These are phyloP conservation scores for Trichaptum fuscoviolaceum DNA, from an alignment of 768 basidiomycete species.

Conservation along the genomic window DNA sequence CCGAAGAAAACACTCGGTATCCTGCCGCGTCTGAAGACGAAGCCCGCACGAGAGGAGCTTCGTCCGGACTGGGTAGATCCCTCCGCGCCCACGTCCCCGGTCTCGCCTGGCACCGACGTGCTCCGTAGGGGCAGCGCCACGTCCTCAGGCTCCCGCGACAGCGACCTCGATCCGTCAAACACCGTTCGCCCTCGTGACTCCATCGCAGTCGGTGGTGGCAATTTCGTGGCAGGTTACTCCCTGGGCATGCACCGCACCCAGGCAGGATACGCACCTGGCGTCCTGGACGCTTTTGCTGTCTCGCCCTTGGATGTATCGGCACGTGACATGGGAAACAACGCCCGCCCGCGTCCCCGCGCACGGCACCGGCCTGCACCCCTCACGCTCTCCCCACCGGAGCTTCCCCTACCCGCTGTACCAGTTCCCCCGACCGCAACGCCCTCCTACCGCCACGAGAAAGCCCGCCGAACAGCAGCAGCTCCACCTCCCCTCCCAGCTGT, in stretches of 20 bases:
- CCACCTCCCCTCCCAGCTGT: too few species aligned
- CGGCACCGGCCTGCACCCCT: slow-evolving; percentile 40
- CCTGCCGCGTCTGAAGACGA: slow-evolving; percentile 11
- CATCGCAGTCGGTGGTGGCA: background rate
- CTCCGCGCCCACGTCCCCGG: slow-evolving; percentile 28
- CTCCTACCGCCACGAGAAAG: too few species aligned
- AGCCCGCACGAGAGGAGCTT: background rate
- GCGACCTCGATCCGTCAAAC: slow-evolving; percentile 17
- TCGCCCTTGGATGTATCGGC: slow-evolving; percentile 13
- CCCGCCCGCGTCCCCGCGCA: slow-evolving; percentile 21
- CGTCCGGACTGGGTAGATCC: slow-evolving; percentile 12
- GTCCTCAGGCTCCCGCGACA: slow-evolving; percentile 20
- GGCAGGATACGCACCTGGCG: background rate
- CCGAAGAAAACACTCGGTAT: slow-evolving; percentile 22
- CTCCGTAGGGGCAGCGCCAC: slow-evolving; percentile 31
- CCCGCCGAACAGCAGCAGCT: too few species aligned
- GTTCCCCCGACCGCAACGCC: background rate
- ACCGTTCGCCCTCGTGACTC: slow-evolving; percentile 14
- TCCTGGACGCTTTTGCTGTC: slow-evolving; percentile 6
- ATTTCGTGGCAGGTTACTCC: background rate
- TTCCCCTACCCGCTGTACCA: slow-evolving; percentile 27
- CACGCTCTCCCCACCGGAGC: slow-evolving; percentile 25
- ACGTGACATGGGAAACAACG: slow-evolving; percentile 8
- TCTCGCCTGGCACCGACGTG: slow-evolving; percentile 33
- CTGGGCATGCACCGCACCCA: background rate